phyloP scores from a whole-genome alignment of 2,329 filamentous ascomycete species.

The Colletotrichum melonis region DNA sequence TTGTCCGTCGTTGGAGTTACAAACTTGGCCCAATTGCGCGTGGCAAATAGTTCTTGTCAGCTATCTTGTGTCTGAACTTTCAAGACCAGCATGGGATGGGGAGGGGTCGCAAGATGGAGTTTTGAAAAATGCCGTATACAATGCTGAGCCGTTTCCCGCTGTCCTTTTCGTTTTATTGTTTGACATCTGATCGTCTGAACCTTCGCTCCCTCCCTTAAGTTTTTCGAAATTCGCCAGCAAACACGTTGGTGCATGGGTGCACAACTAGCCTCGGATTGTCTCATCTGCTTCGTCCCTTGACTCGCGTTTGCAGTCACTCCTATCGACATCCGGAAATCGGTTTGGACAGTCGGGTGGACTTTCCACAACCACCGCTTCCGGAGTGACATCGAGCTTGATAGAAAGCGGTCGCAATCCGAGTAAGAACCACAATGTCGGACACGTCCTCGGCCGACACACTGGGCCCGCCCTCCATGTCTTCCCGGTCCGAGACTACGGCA shows the following conservation, averaged over 20 bases:
- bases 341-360: background rate
- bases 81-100: slow-evolving; percentile 19
- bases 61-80: slow-evolving; percentile 17
- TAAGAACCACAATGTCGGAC: slow-evolving; percentile 19
- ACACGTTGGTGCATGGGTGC: background rate
- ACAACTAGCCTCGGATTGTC: slow-evolving; percentile 10
- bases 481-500: slow-evolving; percentile 33
- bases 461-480: background rate
- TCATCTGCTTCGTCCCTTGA: slow-evolving; percentile 21
- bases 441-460: slow-evolving; percentile 13
- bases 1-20: slow-evolving; percentile 9
- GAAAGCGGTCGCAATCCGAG: background rate
- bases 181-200: slow-evolving; percentile 25
- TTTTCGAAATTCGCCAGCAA: background rate
- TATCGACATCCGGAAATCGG: background rate
- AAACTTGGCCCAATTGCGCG: slow-evolving; percentile 16
- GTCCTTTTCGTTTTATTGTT: background rate
- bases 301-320: slow-evolving; percentile 15
- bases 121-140: slow-evolving; percentile 21
- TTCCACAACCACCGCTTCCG: background rate
- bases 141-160: slow-evolving; percentile 16
- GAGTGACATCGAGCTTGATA: background rate
- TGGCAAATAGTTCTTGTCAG: slow-evolving; percentile 34
- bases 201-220: slow-evolving; percentile 9
- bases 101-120: slow-evolving; percentile 9